phyloP scores from a whole-genome alignment of 2,329 filamentous ascomycete species.

The Leptodontidium sp. region DNA sequence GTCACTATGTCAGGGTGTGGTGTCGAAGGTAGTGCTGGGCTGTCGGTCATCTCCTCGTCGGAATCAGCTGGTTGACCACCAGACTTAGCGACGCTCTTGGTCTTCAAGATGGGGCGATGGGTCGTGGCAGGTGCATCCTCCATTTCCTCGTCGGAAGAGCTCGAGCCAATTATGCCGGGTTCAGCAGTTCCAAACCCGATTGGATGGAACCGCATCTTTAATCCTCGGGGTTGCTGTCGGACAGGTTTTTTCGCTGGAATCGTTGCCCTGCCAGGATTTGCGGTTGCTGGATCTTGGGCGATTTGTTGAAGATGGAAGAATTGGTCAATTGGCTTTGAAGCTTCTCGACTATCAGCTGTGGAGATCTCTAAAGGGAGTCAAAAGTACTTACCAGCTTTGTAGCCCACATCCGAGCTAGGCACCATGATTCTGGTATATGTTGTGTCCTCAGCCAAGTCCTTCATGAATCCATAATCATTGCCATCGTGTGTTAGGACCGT shows the following conservation, averaged over 20 bases:
- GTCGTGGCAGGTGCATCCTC: conserved; percentile 19
- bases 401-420: conserved; percentile 63
- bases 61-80: conserved; percentile 17
- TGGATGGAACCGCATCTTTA: conserved; percentile 73
- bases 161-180: conserved; percentile 50
- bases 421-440: conserved; percentile 67
- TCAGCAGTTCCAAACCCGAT: conserved; percentile 62
- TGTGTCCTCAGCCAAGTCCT: conserved; percentile 60
- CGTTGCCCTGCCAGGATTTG: conserved; percentile 47
- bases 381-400: conserved; percentile 59
- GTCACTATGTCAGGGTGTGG: conserved; percentile 15
- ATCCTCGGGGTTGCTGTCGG: conserved; percentile 71
- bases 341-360: conserved; percentile 26
- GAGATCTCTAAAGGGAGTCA: background rate
- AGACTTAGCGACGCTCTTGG: background rate
- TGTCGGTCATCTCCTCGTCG: conserved; percentile 37
- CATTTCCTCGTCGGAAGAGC: conserved; percentile 37
- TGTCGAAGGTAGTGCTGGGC: conserved; percentile 19
- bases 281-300: conserved; percentile 49
- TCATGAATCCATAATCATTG: conserved; percentile 66
- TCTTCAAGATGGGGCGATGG: conserved; percentile 11
- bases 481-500: conserved; percentile 69
- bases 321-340: conserved; percentile 56
- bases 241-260: conserved; percentile 59
- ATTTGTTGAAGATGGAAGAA: conserved; percentile 72